Conservation (phyloP, 306 rosid species). For the Prinsepia uniflora region DNA sequence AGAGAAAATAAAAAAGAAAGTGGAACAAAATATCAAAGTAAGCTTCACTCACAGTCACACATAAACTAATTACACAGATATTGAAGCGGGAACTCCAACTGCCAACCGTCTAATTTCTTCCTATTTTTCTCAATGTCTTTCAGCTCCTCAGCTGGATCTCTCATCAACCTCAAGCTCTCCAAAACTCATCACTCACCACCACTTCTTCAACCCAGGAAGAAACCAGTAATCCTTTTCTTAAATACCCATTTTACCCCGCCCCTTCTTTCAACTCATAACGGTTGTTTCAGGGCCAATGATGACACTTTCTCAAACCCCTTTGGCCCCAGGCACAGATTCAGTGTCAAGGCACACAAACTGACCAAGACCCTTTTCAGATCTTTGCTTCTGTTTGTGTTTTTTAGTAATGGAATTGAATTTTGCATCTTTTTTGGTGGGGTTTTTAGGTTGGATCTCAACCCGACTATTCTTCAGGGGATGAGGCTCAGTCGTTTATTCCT, state of each 20-base stretch:
- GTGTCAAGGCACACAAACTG: constrained; percentile 32
- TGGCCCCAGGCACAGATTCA: constrained; percentile 39
- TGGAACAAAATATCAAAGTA: not conserved
- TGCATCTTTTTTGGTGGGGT: constrained; percentile 19
- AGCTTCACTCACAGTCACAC: constrained; percentile 4
- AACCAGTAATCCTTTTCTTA: constrained; percentile 28
- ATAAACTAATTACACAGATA: constrained; percentile 5
- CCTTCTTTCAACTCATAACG: constrained; percentile 20
- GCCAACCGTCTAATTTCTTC: constrained; percentile 13
- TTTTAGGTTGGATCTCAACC: constrained; percentile 60
- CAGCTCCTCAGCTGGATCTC: constrained; percentile 36
- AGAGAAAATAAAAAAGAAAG: not conserved
- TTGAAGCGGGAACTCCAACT: constrained; percentile 14
- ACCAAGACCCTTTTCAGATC: constrained; percentile 21
- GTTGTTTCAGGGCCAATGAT: constrained; percentile 24
- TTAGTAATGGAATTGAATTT: not conserved
- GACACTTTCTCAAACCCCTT: constrained; percentile 29
- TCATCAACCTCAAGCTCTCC: constrained; percentile 33
- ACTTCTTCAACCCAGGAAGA: constrained; percentile 27
- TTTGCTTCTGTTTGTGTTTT: constrained; percentile 22
- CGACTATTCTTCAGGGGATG: constrained; percentile 51
- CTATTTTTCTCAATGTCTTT: constrained; percentile 38
- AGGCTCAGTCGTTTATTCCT: constrained; percentile 44
- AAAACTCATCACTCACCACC: constrained; percentile 15
- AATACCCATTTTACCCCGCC: constrained; percentile 21